Percentiles rank a stretch among this genome's conserved stretches.
Conservation (phyloP, 176 grass and related monocot genomes). For the Elymus sibiricus region DNA sequence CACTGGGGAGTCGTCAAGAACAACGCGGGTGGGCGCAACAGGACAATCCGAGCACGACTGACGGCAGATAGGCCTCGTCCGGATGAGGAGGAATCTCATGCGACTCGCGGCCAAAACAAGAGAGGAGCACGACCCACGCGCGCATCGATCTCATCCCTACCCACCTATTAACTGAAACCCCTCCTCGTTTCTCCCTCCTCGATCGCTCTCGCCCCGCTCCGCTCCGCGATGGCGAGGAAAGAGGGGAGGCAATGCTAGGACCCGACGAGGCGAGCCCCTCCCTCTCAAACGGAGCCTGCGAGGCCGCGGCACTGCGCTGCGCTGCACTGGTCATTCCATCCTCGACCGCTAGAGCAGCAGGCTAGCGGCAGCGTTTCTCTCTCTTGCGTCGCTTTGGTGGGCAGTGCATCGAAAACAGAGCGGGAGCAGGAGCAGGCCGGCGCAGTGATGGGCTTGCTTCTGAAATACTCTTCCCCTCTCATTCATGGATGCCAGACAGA, state of each 20-base stretch:
- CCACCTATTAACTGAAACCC: neutral
- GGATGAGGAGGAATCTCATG: slow-evolving; percentile 26
- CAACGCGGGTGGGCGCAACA: slow-evolving; percentile 7
- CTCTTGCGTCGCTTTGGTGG: slow-evolving; percentile 34
- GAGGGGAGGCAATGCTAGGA: neutral
- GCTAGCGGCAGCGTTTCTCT: slow-evolving; percentile 12
- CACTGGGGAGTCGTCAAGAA: slow-evolving; percentile 7
- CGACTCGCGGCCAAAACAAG: slow-evolving; percentile 31
- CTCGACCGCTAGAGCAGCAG: neutral
- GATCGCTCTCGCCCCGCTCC: neutral
- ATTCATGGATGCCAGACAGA: slow-evolving; percentile 53
- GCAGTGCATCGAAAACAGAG: slow-evolving; percentile 64
- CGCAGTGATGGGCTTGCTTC: slow-evolving; percentile 45
- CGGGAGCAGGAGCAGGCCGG: neutral
- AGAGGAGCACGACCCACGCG: neutral
- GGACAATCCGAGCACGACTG: slow-evolving; percentile 25
- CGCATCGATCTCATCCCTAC: slow-evolving; percentile 21
- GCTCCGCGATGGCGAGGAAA: neutral
- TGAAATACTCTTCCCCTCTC: slow-evolving; percentile 51
- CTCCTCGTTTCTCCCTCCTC: neutral
- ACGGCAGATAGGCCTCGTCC: slow-evolving; percentile 2
- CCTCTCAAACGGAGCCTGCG: neutral
- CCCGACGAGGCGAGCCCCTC: neutral
- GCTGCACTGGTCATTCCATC: neutral
- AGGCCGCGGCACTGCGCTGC: neutral